These are phyloP conservation scores for Corymbia citriodora DNA, from an alignment of 441 rosid species.

Conservation along the genomic window DNA sequence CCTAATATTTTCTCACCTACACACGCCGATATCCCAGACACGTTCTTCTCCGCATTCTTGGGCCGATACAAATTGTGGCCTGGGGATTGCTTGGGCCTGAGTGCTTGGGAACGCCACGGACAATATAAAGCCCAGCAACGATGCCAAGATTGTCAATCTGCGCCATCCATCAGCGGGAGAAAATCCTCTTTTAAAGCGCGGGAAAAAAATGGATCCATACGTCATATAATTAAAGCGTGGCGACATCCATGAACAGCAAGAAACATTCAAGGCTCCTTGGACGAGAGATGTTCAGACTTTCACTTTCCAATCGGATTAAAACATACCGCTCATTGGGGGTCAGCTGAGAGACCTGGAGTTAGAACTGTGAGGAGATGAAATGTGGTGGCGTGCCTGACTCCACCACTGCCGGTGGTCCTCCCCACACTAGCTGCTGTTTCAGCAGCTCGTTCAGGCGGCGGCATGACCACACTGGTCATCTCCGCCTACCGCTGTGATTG, in stretches of 20 bases:
- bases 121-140: no score
- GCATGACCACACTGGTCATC: not conserved
- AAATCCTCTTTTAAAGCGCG: no score
- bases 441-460: not conserved
- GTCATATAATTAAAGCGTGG: no score
- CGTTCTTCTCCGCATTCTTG: no score
- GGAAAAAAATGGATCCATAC: not conserved
- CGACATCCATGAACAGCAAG: not conserved
- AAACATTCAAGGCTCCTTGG: conserved; percentile 21
- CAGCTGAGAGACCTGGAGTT: not conserved
- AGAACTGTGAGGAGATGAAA: not conserved
- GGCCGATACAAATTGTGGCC: no score
- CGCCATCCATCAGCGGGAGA: no score
- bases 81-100: no score
- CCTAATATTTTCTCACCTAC: no score
- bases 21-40: no score
- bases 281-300: conserved; percentile 16
- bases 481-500: not conserved
- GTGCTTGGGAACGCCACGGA: no score
- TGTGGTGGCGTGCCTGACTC: not conserved
- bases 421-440: not conserved
- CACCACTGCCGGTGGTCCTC: not conserved
- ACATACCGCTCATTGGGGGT: not conserved
- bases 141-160: no score
- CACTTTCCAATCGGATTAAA: not conserved